Evolutionary conservation across 495 filamentous ascomycete species (phyloP).

Genomic region (Thozetella sp.): DNA sequence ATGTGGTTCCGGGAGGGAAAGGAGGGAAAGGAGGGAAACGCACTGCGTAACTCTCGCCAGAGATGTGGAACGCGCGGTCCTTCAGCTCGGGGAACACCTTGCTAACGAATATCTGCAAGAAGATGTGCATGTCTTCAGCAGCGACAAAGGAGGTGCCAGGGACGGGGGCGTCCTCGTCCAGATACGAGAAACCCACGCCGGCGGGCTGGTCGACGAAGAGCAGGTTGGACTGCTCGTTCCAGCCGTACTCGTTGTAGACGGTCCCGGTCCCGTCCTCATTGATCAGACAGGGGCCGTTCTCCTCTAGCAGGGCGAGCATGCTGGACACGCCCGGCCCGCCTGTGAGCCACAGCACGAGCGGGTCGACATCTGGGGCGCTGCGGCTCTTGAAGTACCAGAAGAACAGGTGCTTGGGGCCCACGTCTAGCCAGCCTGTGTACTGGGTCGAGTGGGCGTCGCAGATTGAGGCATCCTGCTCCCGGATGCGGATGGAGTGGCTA

Average conservation of each 20-base stretch:
- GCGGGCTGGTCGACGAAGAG: slow-evolving; percentile 64
- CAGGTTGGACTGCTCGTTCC: slow-evolving; percentile 68
- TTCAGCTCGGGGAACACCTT: not conserved
- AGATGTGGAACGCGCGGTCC: not conserved
- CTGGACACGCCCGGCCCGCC: slow-evolving; percentile 61
- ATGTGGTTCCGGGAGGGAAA: too few relatives aligned
- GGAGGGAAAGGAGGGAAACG: not conserved
- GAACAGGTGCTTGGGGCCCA: slow-evolving; percentile 53
- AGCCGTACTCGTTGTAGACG: slow-evolving; percentile 45
- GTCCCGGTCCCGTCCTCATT: slow-evolving; percentile 20
- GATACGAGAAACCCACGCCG: slow-evolving; percentile 38
- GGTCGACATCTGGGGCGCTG: slow-evolving; percentile 52
- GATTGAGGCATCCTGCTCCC: not conserved
- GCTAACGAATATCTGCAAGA: slow-evolving; percentile 1
- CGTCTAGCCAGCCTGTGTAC: slow-evolving; percentile 1
- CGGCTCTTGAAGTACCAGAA: slow-evolving; percentile 73
- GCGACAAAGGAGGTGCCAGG: not conserved
- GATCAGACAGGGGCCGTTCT: slow-evolving; percentile 46
- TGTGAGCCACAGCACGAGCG: slow-evolving; percentile 64
- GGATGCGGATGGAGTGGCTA: not conserved
- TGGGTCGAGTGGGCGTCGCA: slow-evolving; percentile 1
- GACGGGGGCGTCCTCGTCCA: not conserved
- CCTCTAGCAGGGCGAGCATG: slow-evolving; percentile 63
- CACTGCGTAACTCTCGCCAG: not conserved
- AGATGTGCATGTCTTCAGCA: not conserved